phyloP scores from a whole-genome alignment of 1,284 basidiomycete genomes.

The Cystobasidiaceae sp. region DNA sequence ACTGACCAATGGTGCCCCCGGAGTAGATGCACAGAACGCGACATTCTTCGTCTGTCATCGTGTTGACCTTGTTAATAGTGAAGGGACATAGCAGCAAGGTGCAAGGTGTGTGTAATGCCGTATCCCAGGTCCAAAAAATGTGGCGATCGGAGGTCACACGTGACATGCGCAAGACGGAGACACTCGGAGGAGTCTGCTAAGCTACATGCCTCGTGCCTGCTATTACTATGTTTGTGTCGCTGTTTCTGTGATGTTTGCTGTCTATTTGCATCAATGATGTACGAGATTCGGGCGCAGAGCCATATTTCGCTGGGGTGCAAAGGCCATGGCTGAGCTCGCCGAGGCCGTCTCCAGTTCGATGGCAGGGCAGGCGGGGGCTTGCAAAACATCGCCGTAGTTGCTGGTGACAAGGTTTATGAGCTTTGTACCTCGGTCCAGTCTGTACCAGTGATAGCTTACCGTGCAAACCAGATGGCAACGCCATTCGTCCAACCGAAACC shows the following conservation, averaged over 20 bases:
- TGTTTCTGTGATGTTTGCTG: not conserved
- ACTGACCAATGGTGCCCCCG: slow-evolving; percentile 6
- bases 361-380: slow-evolving; percentile 16
- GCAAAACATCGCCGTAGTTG: slow-evolving; percentile 6
- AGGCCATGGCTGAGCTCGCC: slow-evolving; percentile 5
- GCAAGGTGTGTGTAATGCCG: no score
- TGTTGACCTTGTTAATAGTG: no score
- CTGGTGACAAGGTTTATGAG: not conserved
- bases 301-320: not conserved
- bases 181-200: no score
- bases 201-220: no score
- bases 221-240: no score
- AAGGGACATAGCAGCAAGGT: no score
- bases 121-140: no score
- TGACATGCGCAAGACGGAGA: no score
- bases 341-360: slow-evolving; percentile 3
- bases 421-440: no score
- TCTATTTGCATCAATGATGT: not conserved
- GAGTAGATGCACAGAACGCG: slow-evolving; percentile 18
- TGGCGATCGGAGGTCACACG: no score
- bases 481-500: slow-evolving; percentile 88
- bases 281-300: slow-evolving; percentile 17
- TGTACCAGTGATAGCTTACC: no score
- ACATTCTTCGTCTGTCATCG: slow-evolving; percentile 1
- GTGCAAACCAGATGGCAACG: slow-evolving; percentile 19